Evolutionary conservation across 1,284 basidiomycete genomes (phyloP).

Genomic region (Ustilago vetiveriae): DNA sequence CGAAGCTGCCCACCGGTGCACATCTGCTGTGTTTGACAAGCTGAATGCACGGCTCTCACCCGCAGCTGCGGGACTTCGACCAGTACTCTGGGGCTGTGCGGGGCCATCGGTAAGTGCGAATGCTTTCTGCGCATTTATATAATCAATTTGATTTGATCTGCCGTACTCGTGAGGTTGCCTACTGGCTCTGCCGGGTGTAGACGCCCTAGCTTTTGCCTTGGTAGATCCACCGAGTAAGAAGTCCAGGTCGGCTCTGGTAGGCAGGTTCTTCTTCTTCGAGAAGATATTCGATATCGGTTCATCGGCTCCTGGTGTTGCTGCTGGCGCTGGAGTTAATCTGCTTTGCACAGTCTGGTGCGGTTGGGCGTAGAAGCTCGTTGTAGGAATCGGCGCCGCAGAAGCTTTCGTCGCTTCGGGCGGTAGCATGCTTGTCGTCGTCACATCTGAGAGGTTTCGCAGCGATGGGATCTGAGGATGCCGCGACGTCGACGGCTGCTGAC

Average conservation of each 20-base stretch:
- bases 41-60: neutral
- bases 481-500: neutral
- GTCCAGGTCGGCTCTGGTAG: slow-evolving; percentile 23
- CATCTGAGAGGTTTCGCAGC: neutral
- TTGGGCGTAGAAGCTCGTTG: slow-evolving; percentile 15
- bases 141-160: no score
- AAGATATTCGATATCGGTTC: no score
- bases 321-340: neutral
- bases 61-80: no score
- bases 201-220: slow-evolving; percentile 4
- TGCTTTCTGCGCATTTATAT: neutral
- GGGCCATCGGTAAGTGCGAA: neutral
- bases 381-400: slow-evolving; percentile 1
- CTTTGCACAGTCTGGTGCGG: slow-evolving; percentile 1
- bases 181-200: slow-evolving; percentile 1
- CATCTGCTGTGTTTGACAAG: neutral
- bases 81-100: no score
- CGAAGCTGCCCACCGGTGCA: neutral
- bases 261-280: slow-evolving; percentile 14
- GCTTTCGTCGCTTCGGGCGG: neutral
- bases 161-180: neutral
- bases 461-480: neutral
- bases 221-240: slow-evolving; percentile 25
- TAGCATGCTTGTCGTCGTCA: neutral
- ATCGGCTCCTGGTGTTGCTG: no score